Percentiles rank a stretch among this genome's conserved stretches.
Evolutionary conservation across 169 alveolate species (phyloP).

Genomic region (Cyclospora cayetanensis): DNA sequence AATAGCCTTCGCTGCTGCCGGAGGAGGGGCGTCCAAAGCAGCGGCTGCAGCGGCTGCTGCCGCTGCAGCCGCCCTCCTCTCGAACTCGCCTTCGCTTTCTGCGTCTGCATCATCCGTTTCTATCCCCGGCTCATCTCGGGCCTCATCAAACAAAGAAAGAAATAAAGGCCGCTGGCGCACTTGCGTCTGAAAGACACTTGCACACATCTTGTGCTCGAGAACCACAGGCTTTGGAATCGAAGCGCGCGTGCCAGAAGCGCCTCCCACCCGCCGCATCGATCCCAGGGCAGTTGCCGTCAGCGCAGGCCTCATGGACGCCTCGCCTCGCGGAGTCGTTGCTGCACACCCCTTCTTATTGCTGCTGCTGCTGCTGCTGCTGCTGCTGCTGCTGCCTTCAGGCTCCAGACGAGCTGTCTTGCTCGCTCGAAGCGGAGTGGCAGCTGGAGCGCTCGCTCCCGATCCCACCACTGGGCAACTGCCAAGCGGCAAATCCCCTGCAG

Average conservation of each 20-base stretch:
- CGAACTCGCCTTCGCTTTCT: conserved; percentile 52
- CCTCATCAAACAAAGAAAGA: conserved; percentile 33
- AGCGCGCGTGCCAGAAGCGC: background rate
- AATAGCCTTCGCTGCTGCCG: conserved; percentile 55
- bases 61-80: conserved; percentile 25
- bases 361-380: conserved; percentile 51
- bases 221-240: conserved; percentile 23
- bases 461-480: background rate
- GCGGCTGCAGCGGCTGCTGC: conserved; percentile 67
- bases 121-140: background rate
- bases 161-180: conserved; percentile 58
- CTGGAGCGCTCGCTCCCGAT: background rate
- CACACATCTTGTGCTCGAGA: background rate
- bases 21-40: conserved; percentile 66
- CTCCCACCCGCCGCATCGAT: background rate
- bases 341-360: too few relatives aligned
- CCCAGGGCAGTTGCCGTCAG: too few relatives aligned
- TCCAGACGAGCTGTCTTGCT: background rate
- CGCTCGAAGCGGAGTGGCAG: conserved; percentile 10
- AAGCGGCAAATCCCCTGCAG: background rate
- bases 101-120: conserved; percentile 19
- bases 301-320: too few relatives aligned
- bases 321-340: conserved; percentile 18
- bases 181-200: background rate
- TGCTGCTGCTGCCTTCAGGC: background rate